Evolutionary conservation across 169 alveolate genomes (phyloP).

Genomic region (Plasmodium vivax): DNA sequence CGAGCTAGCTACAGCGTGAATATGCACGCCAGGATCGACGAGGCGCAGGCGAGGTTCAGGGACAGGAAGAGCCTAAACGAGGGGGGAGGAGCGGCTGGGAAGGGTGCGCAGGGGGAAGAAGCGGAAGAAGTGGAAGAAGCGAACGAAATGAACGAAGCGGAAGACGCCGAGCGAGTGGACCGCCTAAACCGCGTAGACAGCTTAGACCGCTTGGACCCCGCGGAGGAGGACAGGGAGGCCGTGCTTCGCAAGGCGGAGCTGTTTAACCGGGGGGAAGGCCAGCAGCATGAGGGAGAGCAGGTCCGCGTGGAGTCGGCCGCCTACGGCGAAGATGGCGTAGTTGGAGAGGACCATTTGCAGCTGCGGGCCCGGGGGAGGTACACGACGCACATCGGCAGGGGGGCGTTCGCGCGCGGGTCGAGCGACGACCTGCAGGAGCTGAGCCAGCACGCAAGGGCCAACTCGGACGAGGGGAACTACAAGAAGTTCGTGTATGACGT

Average conservation of each 20-base stretch:
- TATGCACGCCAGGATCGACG: not conserved
- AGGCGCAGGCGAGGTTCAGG: not conserved
- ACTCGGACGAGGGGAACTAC: slow-evolving; percentile 3
- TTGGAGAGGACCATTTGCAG: not conserved
- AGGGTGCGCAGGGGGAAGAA: not conserved
- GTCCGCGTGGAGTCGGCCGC: not conserved
- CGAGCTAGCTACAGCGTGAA: slow-evolving; percentile 43
- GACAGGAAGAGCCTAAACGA: not conserved
- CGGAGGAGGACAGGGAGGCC: not conserved
- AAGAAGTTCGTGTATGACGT: not conserved
- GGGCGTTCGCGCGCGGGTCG: not conserved
- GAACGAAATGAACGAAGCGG: not conserved
- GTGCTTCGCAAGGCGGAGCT: not conserved
- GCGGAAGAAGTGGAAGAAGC: not conserved
- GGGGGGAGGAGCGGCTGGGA: not conserved
- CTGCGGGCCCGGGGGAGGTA: not conserved
- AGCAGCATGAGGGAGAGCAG: not conserved
- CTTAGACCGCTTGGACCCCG: not conserved
- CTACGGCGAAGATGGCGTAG: not conserved
- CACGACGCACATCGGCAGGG: not conserved
- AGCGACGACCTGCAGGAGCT: not conserved
- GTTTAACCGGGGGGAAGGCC: not conserved
- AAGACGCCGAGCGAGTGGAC: no score
- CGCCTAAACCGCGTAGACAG: no score
- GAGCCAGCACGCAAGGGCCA: not conserved